Percentiles rank a stretch among this genome's conserved stretches.
phyloP scores from a whole-genome alignment of 257 asterid genomes.

The Jasminum sambac region DNA sequence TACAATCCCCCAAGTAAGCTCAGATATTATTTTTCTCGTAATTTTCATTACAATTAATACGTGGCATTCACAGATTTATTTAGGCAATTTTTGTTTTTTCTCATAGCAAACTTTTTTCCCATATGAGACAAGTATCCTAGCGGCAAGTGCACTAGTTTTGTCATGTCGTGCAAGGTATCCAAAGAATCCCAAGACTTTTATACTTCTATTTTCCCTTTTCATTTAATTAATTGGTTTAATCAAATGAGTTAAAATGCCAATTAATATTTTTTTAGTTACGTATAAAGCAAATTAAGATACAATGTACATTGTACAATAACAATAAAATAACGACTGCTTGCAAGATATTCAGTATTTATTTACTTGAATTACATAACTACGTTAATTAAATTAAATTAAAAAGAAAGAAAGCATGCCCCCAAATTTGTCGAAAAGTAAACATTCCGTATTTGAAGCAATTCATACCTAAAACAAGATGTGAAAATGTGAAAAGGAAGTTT shows the following conservation, averaged over 20 bases:
- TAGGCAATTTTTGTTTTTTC: not conserved
- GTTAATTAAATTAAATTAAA: not conserved
- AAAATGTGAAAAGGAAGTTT: not conserved
- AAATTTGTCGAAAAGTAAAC: not conserved
- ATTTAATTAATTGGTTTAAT: too few relatives aligned
- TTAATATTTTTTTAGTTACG: too few relatives aligned
- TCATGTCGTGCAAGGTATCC: conserved; percentile 1
- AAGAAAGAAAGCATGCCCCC: not conserved
- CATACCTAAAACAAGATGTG: not conserved
- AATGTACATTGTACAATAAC: too few relatives aligned
- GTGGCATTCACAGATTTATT: not conserved
- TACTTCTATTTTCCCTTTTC: not conserved
- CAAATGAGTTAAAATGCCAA: too few relatives aligned
- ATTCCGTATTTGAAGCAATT: not conserved
- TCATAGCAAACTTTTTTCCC: not conserved
- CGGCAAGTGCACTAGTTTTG: too few relatives aligned
- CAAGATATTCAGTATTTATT: not conserved
- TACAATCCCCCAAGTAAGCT: too few relatives aligned
- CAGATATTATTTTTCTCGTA: too few relatives aligned
- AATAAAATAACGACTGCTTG: too few relatives aligned
- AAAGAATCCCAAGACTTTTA: not conserved
- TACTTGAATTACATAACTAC: not conserved
- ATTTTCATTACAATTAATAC: not conserved
- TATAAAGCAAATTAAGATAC: too few relatives aligned
- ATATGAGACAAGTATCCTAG: not conserved